These are phyloP conservation scores for Yamadazyma insecticola DNA, from an alignment of 805 yeast genomes.

Conservation along the genomic window DNA sequence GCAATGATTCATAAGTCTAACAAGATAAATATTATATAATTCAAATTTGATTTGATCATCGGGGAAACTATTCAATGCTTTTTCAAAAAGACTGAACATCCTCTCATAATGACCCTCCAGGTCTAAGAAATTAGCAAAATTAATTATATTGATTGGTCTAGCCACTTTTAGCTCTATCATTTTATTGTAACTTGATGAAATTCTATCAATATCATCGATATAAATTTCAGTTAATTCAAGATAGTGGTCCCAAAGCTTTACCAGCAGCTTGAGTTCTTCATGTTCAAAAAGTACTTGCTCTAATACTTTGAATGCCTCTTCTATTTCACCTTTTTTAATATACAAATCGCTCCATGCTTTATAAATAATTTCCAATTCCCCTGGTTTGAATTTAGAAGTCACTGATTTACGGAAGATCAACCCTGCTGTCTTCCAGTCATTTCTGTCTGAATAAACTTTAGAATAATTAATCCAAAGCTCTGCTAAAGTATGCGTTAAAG, in stretches of 20 bases:
- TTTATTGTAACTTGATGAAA: slow-evolving; percentile 21
- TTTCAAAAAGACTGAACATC: slow-evolving; percentile 60
- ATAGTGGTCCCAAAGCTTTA: slow-evolving; percentile 75
- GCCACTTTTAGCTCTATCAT: slow-evolving; percentile 51
- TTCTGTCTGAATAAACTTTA: slow-evolving; percentile 49
- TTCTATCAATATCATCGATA: slow-evolving; percentile 21
- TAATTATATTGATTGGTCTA: slow-evolving; percentile 61
- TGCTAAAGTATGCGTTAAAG: slow-evolving; percentile 36
- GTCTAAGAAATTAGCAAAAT: slow-evolving; percentile 60
- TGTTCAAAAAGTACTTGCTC: slow-evolving; percentile 34
- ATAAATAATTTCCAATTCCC: slow-evolving; percentile 68
- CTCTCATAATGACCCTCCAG: slow-evolving; percentile 42
- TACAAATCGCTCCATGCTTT: slow-evolving; percentile 73
- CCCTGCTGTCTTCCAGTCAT: slow-evolving; percentile 57
- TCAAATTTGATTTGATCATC: slow-evolving; percentile 55
- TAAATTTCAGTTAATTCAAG: slow-evolving; percentile 63
- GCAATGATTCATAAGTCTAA: slow-evolving; percentile 35
- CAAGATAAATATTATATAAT: slow-evolving; percentile 67
- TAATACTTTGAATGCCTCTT: slow-evolving; percentile 31
- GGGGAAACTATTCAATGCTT: slow-evolving; percentile 57
- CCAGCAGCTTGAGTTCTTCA: too few relatives aligned
- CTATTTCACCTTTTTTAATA: slow-evolving; percentile 43
- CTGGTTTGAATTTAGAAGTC: slow-evolving; percentile 60
- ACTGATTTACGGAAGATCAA: slow-evolving; percentile 59
- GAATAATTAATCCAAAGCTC: slow-evolving; percentile 73